Evolutionary conservation across 73 alveolate genomes (phyloP), one percentile per base, ranked within the genome.

Genomic region (Tetrahymena elliotti): DNA sequence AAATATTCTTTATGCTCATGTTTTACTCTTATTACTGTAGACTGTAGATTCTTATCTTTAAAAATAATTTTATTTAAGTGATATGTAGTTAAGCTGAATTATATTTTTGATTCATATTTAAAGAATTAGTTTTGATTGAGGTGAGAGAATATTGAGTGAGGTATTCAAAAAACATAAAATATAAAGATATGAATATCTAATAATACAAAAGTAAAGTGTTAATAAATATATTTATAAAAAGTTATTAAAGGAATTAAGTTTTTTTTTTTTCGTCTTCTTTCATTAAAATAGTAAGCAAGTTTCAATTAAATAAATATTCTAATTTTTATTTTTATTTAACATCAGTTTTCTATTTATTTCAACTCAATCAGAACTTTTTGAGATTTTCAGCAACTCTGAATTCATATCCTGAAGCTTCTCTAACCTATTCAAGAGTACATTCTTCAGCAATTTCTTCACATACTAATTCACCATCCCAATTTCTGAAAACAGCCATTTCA

Each of bases 401-500:
- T 38, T 94, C 95, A 54, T 95, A 96, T 35, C 97, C 99, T 37
- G 99, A 96, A 12, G 83, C 94, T 38, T 52, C 95, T 94, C 97
- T 97, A 15, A 97, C 95, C 38, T 95, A 96, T 53, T 97, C 99
- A 15, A 97, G 88, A 38, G 96, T 94, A 52, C 98, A 93, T 16
- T 97, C 97, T 31, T 93, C 92, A 47, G 99, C 96, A 39, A 97
- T 96, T 83, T 97, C 99, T 22, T 96, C 95, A 52, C 96, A 83
- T 2, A 40, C 82, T 97, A 97, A 95, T 83, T 96, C 93, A 0
- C 97, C 98, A 47, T 93, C 94, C 53, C 95, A 93, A 93, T 93
- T 94, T 33, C 95, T 95, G 96, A 97, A 97, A 16, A 97, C 99
- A 52, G 98, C 98, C 94, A 93, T 93, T 27, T 97, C 99, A 35